Conservation (phyloP, 371 early-diverging fungal species). For the Saksenaea oblongispora region DNA sequence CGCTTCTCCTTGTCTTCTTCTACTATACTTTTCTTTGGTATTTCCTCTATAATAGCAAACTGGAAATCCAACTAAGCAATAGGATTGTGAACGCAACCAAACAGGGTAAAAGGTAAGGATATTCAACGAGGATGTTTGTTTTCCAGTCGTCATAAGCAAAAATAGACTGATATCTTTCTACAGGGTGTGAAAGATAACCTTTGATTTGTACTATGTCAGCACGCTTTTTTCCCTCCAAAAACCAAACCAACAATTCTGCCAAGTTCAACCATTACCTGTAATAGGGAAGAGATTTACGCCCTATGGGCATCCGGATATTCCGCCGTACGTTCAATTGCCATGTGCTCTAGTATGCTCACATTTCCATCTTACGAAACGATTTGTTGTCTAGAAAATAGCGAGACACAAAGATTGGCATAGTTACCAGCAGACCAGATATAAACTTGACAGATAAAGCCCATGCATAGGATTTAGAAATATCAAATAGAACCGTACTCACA, state of each 20-base stretch:
- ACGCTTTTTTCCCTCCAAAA: conserved; percentile 56
- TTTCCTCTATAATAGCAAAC: conserved; percentile 78
- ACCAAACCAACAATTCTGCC: conserved; percentile 71
- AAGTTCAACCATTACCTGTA: conserved; percentile 59
- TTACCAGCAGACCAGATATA: conserved; percentile 70
- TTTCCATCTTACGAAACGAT: conserved; percentile 61
- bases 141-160: conserved; percentile 58
- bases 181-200: conserved; percentile 78
- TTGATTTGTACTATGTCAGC: neutral
- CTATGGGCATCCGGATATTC: conserved; percentile 35
- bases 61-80: conserved; percentile 64
- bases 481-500: conserved; percentile 71
- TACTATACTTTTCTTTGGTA: conserved; percentile 21
- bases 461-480: conserved; percentile 63
- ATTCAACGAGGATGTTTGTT: conserved; percentile 59
- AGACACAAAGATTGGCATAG: too few species aligned
- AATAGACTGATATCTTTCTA: conserved; percentile 58
- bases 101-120: conserved; percentile 89
- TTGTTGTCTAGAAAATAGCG: too few species aligned
- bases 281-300: conserved; percentile 55
- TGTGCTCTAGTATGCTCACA: conserved; percentile 84
- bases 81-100: conserved; percentile 65
- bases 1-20: conserved; percentile 2
- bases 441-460: conserved; percentile 71
- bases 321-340: conserved; percentile 83